Percentiles rank a stretch among this genome's conserved stretches.
These are phyloP conservation scores for Penicillium soppii DNA, from an alignment of 495 filamentous ascomycete genomes.

Conservation along the genomic window DNA sequence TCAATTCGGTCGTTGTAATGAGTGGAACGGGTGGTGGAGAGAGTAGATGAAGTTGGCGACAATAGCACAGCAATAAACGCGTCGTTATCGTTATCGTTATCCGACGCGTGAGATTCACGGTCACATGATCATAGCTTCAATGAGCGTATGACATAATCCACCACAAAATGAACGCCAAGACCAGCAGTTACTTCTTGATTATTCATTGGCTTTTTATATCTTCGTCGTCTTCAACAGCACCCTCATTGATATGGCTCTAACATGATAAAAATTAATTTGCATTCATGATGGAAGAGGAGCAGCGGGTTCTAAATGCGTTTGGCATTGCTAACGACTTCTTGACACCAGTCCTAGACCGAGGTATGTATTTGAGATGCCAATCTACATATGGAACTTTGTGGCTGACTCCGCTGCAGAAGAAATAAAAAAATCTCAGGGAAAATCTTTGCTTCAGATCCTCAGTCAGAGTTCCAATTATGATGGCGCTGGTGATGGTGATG, in stretches of 20 bases:
- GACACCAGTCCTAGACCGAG: slow-evolving; percentile 43
- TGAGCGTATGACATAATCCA: slow-evolving; percentile 4
- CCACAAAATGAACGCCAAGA: slow-evolving; percentile 2
- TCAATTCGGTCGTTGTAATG: not conserved
- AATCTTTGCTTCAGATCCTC: slow-evolving; percentile 41
- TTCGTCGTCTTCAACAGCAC: not conserved
- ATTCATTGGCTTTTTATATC: slow-evolving; percentile 1
- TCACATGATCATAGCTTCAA: too few relatives aligned
- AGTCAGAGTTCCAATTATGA: not conserved
- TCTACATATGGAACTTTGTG: not conserved
- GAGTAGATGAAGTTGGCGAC: slow-evolving; percentile 19
- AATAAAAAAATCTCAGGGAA: slow-evolving; percentile 34
- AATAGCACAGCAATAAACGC: slow-evolving; percentile 19
- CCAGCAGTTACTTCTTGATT: not conserved
- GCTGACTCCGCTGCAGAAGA: slow-evolving; percentile 42
- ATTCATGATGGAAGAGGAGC: slow-evolving; percentile 31
- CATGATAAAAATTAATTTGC: not conserved
- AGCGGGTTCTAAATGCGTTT: slow-evolving; percentile 31
- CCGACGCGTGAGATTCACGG: slow-evolving; percentile 14
- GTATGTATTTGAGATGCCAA: slow-evolving; percentile 28
- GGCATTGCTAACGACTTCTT: slow-evolving; percentile 39
- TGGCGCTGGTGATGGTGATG: slow-evolving; percentile 12
- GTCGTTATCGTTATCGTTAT: too few relatives aligned
- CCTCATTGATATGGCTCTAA: not conserved
- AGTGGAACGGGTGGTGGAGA: slow-evolving; percentile 15